phyloP scores from a whole-genome alignment of 1,284 basidiomycete species.

The Pyrrhoderma lamaoense region DNA sequence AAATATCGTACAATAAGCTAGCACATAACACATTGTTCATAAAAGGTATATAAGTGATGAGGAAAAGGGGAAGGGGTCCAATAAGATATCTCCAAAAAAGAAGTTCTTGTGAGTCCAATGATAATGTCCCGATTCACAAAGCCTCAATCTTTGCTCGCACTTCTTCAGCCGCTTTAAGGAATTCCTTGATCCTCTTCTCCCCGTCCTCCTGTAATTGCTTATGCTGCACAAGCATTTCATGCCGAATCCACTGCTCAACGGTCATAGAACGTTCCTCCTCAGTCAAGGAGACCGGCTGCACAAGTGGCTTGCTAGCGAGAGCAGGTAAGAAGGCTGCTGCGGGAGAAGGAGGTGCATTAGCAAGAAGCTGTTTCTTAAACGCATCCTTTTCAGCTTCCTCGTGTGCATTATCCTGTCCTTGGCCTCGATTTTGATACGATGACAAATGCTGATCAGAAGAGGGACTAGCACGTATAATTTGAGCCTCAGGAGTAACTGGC shows the following conservation, averaged over 20 bases:
- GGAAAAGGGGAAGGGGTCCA: not conserved
- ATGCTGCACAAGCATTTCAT: conserved; percentile 58
- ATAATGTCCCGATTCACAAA: conserved; percentile 21
- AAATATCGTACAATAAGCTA: not conserved
- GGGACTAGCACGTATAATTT: not conserved
- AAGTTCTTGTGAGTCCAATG: not conserved
- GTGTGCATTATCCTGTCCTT: not conserved
- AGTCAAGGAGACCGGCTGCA: conserved; percentile 31
- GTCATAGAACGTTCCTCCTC: conserved; percentile 65
- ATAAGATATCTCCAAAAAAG: not conserved
- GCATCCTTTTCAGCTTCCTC: no score
- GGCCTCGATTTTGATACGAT: not conserved
- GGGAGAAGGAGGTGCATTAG: conserved; percentile 4
- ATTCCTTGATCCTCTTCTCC: conserved; percentile 48
- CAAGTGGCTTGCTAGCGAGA: conserved; percentile 10
- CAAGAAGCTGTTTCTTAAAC: no score
- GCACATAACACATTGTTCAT: not conserved
- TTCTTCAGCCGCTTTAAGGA: conserved; percentile 53
- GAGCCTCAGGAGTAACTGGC: conserved; percentile 3
- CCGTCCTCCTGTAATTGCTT: conserved; percentile 57
- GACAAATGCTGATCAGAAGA: not conserved
- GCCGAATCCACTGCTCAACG: conserved; percentile 69
- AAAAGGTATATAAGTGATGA: not conserved
- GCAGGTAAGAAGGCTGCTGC: conserved; percentile 12
- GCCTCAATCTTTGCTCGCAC: conserved; percentile 42